Conservation (phyloP, 1,139 yeast genomes). For the Debaryomyces coudertii region DNA sequence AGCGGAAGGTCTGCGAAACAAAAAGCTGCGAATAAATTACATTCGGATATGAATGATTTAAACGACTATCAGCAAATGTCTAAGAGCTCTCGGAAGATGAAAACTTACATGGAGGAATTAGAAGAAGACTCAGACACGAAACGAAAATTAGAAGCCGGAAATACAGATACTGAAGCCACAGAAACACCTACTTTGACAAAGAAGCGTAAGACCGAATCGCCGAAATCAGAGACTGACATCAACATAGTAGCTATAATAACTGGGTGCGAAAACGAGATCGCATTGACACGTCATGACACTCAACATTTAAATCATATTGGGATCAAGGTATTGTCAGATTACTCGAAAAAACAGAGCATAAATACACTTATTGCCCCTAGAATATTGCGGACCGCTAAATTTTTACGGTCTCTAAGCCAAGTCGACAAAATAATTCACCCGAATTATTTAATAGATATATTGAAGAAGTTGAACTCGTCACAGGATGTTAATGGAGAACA, state of each 20-base stretch:
- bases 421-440: conserved; percentile 51
- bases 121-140: conserved; percentile 20
- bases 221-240: conserved; percentile 13
- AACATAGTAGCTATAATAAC: conserved; percentile 56
- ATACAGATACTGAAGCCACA: conserved; percentile 10
- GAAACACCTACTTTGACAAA: conserved; percentile 10
- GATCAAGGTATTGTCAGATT: conserved; percentile 44
- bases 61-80: conserved; percentile 57
- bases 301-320: conserved; percentile 35
- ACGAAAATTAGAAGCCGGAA: conserved; percentile 15
- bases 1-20: conserved; percentile 59
- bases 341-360: conserved; percentile 23
- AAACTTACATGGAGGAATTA: conserved; percentile 39
- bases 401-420: conserved; percentile 51
- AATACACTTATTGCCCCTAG: conserved; percentile 76
- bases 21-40: conserved; percentile 69
- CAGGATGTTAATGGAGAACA: conserved; percentile 24
- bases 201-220: conserved; percentile 11
- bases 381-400: conserved; percentile 82
- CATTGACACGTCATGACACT: conserved; percentile 37
- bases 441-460: conserved; percentile 44
- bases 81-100: conserved; percentile 45
- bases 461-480: conserved; percentile 25
- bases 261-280: conserved; percentile 58
- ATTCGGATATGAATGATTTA: conserved; percentile 66